Evolutionary conservation across 805 yeast genomes (phyloP).

Genomic region (Candida sanyiensis): DNA sequence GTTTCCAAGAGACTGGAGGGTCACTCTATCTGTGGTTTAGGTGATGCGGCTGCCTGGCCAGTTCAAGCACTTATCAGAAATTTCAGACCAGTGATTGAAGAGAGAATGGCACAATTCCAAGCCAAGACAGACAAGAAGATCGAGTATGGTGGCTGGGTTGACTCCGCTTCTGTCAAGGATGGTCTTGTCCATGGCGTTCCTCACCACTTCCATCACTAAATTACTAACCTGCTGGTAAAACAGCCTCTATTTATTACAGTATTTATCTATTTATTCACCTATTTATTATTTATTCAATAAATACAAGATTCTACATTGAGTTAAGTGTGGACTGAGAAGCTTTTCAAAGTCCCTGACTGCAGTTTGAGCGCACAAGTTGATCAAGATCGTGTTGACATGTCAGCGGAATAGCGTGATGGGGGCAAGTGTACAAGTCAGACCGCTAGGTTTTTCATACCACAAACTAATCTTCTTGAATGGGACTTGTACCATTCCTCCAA

Average conservation of each 20-base stretch:
- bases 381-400: too few species aligned
- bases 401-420: too few species aligned
- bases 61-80: constrained; percentile 82
- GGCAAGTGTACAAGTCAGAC: too few species aligned
- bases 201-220: constrained; percentile 21
- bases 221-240: neutral
- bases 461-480: too few species aligned
- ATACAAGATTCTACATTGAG: too few species aligned
- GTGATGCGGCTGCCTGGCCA: constrained; percentile 95
- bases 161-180: constrained; percentile 48
- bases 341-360: too few species aligned
- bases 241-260: constrained; percentile 7
- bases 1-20: constrained; percentile 85
- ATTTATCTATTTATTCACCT: constrained; percentile 9
- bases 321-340: too few species aligned
- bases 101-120: constrained; percentile 62
- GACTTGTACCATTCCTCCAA: too few species aligned
- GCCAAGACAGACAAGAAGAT: constrained; percentile 31
- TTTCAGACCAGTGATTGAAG: constrained; percentile 77
- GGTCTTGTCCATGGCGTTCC: constrained; percentile 64
- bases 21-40: constrained; percentile 87
- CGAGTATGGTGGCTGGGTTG: constrained; percentile 75
- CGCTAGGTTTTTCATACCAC: too few species aligned
- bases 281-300: constrained; percentile 7
- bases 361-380: too few species aligned